These are phyloP conservation scores for Nicotiana attenuata DNA, from an alignment of 257 asterid species.

Conservation along the genomic window DNA sequence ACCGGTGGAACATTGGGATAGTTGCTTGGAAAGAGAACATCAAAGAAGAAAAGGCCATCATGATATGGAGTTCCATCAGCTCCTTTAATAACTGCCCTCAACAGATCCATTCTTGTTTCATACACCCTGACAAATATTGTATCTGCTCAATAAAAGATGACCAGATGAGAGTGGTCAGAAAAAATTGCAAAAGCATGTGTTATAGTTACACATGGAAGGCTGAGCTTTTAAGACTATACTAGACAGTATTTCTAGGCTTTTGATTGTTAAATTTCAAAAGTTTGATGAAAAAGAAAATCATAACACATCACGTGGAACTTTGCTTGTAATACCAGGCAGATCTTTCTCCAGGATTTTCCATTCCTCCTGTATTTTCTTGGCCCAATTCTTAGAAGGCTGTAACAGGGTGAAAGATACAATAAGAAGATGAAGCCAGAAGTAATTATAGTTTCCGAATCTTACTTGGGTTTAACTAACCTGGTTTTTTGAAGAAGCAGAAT, in stretches of 20 bases:
- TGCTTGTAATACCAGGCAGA: conserved; percentile 60
- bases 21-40: conserved; percentile 62
- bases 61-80: conserved; percentile 98
- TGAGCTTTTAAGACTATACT: background rate
- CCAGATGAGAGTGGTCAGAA: background rate
- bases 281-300: background rate
- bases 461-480: conserved; percentile 32
- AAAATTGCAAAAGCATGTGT: background rate
- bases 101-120: conserved; percentile 86
- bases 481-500: conserved; percentile 33
- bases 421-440: conserved; percentile 1
- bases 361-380: conserved; percentile 87
- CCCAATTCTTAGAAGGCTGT: conserved; percentile 70
- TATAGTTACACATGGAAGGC: background rate
- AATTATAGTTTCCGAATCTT: background rate
- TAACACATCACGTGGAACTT: background rate
- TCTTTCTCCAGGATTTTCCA: conserved; percentile 85
- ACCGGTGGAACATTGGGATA: conserved; percentile 94
- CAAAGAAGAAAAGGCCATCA: conserved; percentile 96
- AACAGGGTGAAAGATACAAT: conserved; percentile 13
- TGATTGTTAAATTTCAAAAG: background rate
- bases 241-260: background rate
- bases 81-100: conserved; percentile 89
- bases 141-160: conserved; percentile 36
- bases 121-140: conserved; percentile 77